A percentile compares a stretch with the other conserved stretches of the same genome.
phyloP scores from a whole-genome alignment of 495 filamentous ascomycete species.

The Paragyromitra xinjiangensis region DNA sequence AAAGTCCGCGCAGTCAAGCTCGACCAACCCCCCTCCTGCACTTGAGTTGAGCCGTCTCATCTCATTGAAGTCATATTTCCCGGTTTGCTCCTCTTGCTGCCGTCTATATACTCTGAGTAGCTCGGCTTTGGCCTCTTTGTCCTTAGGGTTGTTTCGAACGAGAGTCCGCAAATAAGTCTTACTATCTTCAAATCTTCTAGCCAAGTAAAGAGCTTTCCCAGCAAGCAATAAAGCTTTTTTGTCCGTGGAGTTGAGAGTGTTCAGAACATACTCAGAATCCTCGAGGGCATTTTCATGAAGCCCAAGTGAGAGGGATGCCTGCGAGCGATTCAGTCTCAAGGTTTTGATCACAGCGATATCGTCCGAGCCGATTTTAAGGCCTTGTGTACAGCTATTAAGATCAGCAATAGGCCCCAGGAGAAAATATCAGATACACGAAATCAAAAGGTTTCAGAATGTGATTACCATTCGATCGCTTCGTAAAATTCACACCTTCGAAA shows the following conservation, averaged over 20 bases:
- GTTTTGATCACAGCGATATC: conserved; percentile 2
- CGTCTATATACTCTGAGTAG: conserved; percentile 21
- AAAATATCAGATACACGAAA: background rate
- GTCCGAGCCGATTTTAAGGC: background rate
- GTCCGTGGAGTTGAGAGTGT: conserved; percentile 1
- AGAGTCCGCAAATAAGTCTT: conserved; percentile 17
- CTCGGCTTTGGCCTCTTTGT: conserved; percentile 4
- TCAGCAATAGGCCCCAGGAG: background rate
- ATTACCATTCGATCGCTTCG: conserved; percentile 44
- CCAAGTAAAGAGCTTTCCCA: conserved; percentile 16
- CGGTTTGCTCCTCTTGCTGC: conserved; percentile 13
- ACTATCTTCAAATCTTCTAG: conserved; percentile 9
- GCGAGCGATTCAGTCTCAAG: conserved; percentile 27
- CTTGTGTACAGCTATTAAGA: conserved; percentile 12
- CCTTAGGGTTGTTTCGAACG: background rate
- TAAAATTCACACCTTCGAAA: conserved; percentile 10
- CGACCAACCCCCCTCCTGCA: background rate
- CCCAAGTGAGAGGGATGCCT: conserved; percentile 8
- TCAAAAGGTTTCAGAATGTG: no score
- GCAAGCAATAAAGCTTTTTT: conserved; percentile 25
- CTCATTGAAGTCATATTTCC: conserved; percentile 24
- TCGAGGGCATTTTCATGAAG: conserved; percentile 28
- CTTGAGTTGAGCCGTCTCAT: conserved; percentile 18
- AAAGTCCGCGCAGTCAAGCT: conserved; percentile 39
- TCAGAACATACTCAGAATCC: conserved; percentile 17